Percentiles rank a stretch among this genome's conserved stretches.
These are phyloP conservation scores for Hypoxylon sp. DNA, from an alignment of 2,329 filamentous ascomycete species.

Conservation along the genomic window DNA sequence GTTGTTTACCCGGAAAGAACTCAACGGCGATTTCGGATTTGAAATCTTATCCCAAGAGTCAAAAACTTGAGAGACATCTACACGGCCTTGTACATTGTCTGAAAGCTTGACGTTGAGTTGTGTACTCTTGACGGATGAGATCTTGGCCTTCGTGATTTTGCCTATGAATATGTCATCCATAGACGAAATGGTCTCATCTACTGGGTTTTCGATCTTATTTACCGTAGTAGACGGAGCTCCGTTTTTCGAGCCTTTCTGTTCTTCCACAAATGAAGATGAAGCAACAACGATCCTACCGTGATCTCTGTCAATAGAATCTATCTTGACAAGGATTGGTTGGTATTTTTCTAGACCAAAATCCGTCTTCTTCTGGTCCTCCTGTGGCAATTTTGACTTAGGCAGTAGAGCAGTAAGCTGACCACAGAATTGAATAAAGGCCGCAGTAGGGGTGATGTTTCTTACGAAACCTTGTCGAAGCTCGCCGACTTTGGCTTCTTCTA, in stretches of 20 bases:
- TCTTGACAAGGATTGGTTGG: slow-evolving; percentile 80
- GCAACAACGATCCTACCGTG: slow-evolving; percentile 76
- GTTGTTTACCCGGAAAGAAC: slow-evolving; percentile 79
- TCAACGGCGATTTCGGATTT: slow-evolving; percentile 85
- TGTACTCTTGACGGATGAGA: slow-evolving; percentile 89
- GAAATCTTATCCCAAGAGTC: slow-evolving; percentile 89
- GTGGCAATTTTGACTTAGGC: slow-evolving; percentile 81
- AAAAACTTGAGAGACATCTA: slow-evolving; percentile 92
- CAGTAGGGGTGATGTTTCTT: slow-evolving; percentile 84
- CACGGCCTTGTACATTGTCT: slow-evolving; percentile 90
- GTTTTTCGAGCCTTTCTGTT: slow-evolving; percentile 59
- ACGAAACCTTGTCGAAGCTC: slow-evolving; percentile 83
- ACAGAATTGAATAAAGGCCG: slow-evolving; percentile 90
- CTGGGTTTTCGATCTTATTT: slow-evolving; percentile 61
- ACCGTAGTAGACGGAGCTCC: slow-evolving; percentile 53
- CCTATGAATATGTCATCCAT: slow-evolving; percentile 83
- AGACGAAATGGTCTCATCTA: slow-evolving; percentile 75
- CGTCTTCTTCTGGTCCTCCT: slow-evolving; percentile 76
- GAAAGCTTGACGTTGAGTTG: slow-evolving; percentile 93
- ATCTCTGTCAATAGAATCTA: slow-evolving; percentile 79
- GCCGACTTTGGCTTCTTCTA: slow-evolving; percentile 80
- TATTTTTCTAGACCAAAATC: slow-evolving; percentile 85
- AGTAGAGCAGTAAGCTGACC: slow-evolving; percentile 83
- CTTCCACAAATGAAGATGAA: slow-evolving; percentile 62
- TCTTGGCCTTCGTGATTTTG: slow-evolving; percentile 79